phyloP scores from a whole-genome alignment of 139 green algal genomes.

The Chlamydomonas eustigma region DNA sequence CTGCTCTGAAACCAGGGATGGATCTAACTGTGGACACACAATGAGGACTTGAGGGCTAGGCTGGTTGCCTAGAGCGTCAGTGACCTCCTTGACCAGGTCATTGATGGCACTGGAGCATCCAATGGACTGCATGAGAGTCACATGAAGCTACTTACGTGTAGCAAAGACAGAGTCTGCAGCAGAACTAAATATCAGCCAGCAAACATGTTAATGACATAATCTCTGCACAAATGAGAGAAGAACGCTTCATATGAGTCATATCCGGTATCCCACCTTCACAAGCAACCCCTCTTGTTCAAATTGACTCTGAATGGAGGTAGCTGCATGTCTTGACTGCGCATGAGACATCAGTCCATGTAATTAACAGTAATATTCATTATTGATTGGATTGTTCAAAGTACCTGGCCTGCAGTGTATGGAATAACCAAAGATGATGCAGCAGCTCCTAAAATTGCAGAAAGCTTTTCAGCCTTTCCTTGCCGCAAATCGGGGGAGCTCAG shows the following conservation, averaged over 20 bases:
- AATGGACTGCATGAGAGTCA: no score
- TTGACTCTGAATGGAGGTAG: background rate
- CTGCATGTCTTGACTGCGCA: background rate
- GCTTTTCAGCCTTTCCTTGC: background rate
- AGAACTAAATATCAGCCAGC: no score
- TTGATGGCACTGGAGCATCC: background rate
- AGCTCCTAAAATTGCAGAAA: background rate
- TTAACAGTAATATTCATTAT: background rate
- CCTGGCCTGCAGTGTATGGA: slow-evolving; percentile 22
- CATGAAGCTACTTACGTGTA: no score
- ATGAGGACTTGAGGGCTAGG: background rate
- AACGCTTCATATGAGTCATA: background rate
- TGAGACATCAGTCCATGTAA: background rate
- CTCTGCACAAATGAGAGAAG: background rate
- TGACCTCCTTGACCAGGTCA: background rate
- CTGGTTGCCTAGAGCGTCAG: background rate
- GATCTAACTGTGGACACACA: background rate
- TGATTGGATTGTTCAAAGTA: slow-evolving; percentile 2
- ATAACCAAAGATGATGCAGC: slow-evolving; percentile 18
- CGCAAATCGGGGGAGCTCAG: slow-evolving; percentile 21
- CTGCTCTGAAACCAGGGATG: background rate
- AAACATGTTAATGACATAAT: background rate
- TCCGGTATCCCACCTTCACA: background rate
- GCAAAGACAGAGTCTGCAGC: no score
- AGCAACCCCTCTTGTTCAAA: background rate